Evolutionary conservation across 2,329 filamentous ascomycete species (phyloP), one percentile per base, ranked within the genome.

Genomic region (Penicillium sp.): DNA sequence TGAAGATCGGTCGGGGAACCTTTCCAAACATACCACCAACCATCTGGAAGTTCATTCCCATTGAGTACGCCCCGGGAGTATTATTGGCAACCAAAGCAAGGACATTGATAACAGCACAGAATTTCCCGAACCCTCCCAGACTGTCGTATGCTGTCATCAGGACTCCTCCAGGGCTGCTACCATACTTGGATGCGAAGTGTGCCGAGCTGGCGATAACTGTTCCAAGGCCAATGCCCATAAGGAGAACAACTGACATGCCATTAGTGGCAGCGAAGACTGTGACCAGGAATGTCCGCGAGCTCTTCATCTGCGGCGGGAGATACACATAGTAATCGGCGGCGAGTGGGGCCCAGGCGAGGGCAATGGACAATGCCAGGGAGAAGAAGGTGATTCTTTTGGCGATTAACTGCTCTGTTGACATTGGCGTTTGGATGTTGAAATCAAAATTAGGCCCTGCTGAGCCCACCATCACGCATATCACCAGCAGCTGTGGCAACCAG

Each of bases 241-340:
- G 59, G 42, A 75, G 63, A 4, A 72, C 68, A 47, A 73, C 68
- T 5, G 65, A 59, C 54, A 73, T 69, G 2, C 71, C 68, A 2
- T 70, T 40, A 12, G 68, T 66, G 15, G 70, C 59, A 4, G 74
- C 76, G 4, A 67, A 55, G 13, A 71, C 70, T 2, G 75, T 77
- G 51, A 73, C 70, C 2, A 65, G 54, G 58, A 76, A 77, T 31
- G 69, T 70, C 39, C 68, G 68, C 59, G 67, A 70, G 47, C 67
- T 68, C 47, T 67, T 68, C 13, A 73, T 72, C 3, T 67, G 60
- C 2, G 71, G 66, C 0, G 74, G 72, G 54, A 76, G 75, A 58
- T 78, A 77, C 39, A 77, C 75, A 41, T 74, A 77, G 58, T 76
- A 77, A 55, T 79, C 76, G 7, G 74, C 71, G 15, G 68, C 68